Base-by-base conservation (phyloP, 169 alveolate species). In the Plasmodium malariae region DNA sequence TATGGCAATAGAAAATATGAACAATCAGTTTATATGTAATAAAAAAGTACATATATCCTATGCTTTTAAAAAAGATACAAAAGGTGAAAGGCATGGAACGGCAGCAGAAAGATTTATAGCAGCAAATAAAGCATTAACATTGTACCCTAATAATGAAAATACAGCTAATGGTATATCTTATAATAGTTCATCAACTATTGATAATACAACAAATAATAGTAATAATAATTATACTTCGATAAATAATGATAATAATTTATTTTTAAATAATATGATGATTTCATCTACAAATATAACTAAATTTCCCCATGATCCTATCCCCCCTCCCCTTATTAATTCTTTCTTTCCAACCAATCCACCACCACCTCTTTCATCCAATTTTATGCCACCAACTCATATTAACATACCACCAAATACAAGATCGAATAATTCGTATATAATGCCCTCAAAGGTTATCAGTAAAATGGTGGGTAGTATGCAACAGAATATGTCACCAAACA, bases 1-100 rank as follows among this genome's bases (percentile, higher is more conserved):
- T 93, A 96, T 98, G n/a, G 99, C 99, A 9, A 96, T 98, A 57
- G 97, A 97, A 62, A 97, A 99, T 30, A 97, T 99, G 99, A 98
- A 98, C 88, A 97, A 98, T 88, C 98, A 97, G 94, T 98, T 97
- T 93, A 89, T 98, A 34, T 96, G 99, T 88, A 98, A 98, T 88
- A 95, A 97, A 88, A 99, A 98, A 45, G 98, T 99, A 74, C 97
- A 97, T 59, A 99, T 99, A 57, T 97, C 99, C 9, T 98, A 98
- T 95, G 99, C 99, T 0, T 98, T 96, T 92, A 98, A 99, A 94
- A 98, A 98, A 90, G 99, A 98, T 92, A 96, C 99, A 9, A 97
- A 97, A 89, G 97, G 97, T 6, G 98, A 96, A 73, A 93, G 98
- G 48, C 98, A 96, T 89, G 98, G 98, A 40, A 88, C 97, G 19